Base-by-base conservation (phyloP, 1,284 basidiomycete species). In the Ustilago shanxiensis region DNA sequence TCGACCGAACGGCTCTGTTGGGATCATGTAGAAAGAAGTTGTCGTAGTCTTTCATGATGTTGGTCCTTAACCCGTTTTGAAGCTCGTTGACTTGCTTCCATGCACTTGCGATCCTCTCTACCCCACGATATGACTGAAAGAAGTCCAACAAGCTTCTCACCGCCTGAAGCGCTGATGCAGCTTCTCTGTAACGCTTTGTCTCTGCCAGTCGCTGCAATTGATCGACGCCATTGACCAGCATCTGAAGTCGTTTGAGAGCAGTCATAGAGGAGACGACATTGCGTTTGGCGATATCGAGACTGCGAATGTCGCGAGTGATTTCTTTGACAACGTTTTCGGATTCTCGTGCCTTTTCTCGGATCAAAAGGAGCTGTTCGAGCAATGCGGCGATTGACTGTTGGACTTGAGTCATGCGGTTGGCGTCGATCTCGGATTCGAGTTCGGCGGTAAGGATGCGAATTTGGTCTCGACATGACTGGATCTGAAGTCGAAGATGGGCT, bases 231-330 rank as follows among this genome's bases (percentile, higher is more conserved):
- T 79, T 82, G 60, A 81, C 79, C n/a, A 74, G 74, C 77, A 79
- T 79, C 85, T 95, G 94, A 81, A 98, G 89, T 50, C 95, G 88
- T 86, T 95, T 95, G 74, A 98, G 87, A 2, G 92, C 93, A 5
- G 93, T 95, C 90, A 99, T 95, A 80, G 93, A 94, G 26, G 90
- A 88, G 24, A 80, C 78, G 10, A 86, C 89, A 84, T 99, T 98
- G 87, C 92, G 92, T 89, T 99, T 99, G 33, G 95, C 95, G 35
- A 93, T 88, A 85, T 99, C 97, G 35, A 99, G 89, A 7, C 93
- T 91, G 85, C 98, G 95, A 63, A 99, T 98, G 86, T 99, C 97
- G 77, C 94, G 92, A 6, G 97, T 99, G 80, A 99, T 97, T 72
- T 94, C 91, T 67, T 93, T 90, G 37, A 99, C 97, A 53, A 98